phyloP scores from a whole-genome alignment of 1,284 basidiomycete species.

The Blastosporella zonata region DNA sequence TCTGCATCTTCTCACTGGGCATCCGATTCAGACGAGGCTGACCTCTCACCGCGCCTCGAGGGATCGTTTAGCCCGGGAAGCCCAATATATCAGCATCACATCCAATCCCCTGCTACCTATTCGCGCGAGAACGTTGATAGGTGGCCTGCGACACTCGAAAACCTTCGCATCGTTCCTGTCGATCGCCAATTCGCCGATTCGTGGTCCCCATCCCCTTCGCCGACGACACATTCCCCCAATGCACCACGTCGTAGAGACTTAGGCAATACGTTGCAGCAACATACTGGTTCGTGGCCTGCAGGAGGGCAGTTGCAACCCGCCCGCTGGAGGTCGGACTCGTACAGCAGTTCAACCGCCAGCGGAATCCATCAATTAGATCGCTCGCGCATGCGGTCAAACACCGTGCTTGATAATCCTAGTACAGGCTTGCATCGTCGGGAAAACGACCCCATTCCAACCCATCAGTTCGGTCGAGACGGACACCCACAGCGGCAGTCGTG shows the following conservation, averaged over 20 bases:
- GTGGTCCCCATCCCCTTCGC: slow-evolving; percentile 24
- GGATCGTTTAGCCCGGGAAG: slow-evolving; percentile 29
- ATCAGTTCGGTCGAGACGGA: slow-evolving; percentile 25
- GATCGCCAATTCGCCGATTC: slow-evolving; percentile 26
- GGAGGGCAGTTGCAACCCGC: slow-evolving; percentile 29
- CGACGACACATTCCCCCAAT: slow-evolving; percentile 22
- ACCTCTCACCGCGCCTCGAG: slow-evolving; percentile 30
- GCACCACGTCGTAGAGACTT: slow-evolving; percentile 31
- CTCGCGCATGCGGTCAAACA: slow-evolving; percentile 33
- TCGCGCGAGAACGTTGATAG: slow-evolving; percentile 27
- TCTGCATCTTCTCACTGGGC: slow-evolving; percentile 37
- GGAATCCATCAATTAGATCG: slow-evolving; percentile 36
- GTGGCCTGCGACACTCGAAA: slow-evolving; percentile 28
- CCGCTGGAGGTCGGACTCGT: slow-evolving; percentile 34
- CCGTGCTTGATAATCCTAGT: slow-evolving; percentile 31
- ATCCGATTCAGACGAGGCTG: slow-evolving; percentile 27
- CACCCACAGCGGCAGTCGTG: slow-evolving; percentile 31
- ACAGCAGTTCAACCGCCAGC: slow-evolving; percentile 25
- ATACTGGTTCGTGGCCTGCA: slow-evolving; percentile 34
- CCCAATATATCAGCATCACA: slow-evolving; percentile 27
- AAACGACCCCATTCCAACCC: slow-evolving; percentile 14
- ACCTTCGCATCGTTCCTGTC: slow-evolving; percentile 22
- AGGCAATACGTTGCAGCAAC: slow-evolving; percentile 18
- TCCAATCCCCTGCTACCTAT: slow-evolving; percentile 27
- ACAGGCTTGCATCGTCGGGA: slow-evolving; percentile 25